These are phyloP conservation scores for Domatiomyces globalis DNA, from an alignment of 2,329 filamentous ascomycete genomes.

Conservation along the genomic window DNA sequence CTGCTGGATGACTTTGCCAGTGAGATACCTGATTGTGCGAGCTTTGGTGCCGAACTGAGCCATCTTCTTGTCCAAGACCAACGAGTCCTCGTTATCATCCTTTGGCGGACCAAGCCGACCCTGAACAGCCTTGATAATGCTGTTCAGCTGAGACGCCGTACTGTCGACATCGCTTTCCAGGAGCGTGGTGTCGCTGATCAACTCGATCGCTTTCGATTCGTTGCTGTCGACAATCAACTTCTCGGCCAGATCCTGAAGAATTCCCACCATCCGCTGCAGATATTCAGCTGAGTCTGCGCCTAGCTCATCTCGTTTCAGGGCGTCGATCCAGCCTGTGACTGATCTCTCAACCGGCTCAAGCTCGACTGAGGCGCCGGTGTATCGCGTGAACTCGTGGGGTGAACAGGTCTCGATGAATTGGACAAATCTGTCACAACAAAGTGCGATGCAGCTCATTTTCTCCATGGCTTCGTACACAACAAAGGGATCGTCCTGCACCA, in stretches of 20 bases:
- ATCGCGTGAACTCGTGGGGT: conserved; percentile 61
- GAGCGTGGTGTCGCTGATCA: conserved; percentile 61
- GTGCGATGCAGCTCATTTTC: conserved; percentile 69
- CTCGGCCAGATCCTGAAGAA: conserved; percentile 75
- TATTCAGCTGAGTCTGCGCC: conserved; percentile 70
- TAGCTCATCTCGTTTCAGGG: conserved; percentile 66
- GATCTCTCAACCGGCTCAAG: conserved; percentile 83
- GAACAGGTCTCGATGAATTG: conserved; percentile 61
- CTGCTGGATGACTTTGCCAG: conserved; percentile 61
- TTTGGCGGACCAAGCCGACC: conserved; percentile 42
- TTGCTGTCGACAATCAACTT: conserved; percentile 57
- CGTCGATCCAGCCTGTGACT: conserved; percentile 77
- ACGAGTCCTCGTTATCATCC: conserved; percentile 55
- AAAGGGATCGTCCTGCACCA: conserved; percentile 60
- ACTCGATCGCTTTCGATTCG: conserved; percentile 60
- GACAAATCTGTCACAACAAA: conserved; percentile 50
- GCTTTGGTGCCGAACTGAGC: conserved; percentile 61
- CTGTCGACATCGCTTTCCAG: conserved; percentile 74
- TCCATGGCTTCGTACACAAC: conserved; percentile 68
- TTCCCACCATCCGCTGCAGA: conserved; percentile 66
- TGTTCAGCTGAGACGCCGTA: conserved; percentile 51
- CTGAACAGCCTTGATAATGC: conserved; percentile 50
- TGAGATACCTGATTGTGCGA: conserved; percentile 69
- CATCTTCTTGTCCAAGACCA: conserved; percentile 54
- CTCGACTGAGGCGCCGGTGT: conserved; percentile 69